Evolutionary conservation across 345 rosid genomes (phyloP), one percentile per base, ranked within the genome.

Genomic region (Draba incana): DNA sequence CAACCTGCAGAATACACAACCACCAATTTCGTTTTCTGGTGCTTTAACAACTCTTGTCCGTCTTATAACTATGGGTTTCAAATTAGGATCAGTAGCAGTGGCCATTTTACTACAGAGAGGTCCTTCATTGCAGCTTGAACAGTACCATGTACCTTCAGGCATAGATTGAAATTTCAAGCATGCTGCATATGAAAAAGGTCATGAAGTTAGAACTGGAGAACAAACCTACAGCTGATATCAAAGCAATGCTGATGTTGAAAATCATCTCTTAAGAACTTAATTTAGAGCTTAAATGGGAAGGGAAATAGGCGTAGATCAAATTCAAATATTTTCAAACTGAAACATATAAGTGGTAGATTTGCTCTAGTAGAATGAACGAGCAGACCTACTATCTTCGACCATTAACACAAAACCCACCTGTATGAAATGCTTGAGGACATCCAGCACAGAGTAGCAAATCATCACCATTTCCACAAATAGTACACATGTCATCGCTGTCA

Each of bases 1-100:
- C 24, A 78, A 92, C 98, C 98, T 86, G 84, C 98, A 92, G 72
- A 92, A 66, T 62, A 68, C 91, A 78, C 98, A 92, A 66, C 97
- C 97, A 57, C 97, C 98, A 73, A 83, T 77, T 61, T 88, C 96
- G 70, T 56, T 63, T 78, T 84, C 90, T 70, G 88, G 92, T 63
- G 82, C 80, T 71, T 83, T 85, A 54, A 85, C 91, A 57, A 80
- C 88, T 62, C 86, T 84, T 54, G 80, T 85, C 76, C 71, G 70
- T 65, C 86, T 82, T 59, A 88, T 75, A 57, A 82, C 70, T 62
- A 89, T 82, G 25, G 89, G 77, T 62, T 86, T 84, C 24, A 54
- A 54, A 45, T 69, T 62, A 51, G 78, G 67, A 66, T 78, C 80
- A 59, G 76, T 79, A 27, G 75, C 58, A 66, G 75, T 50, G 63